phyloP scores from a whole-genome alignment of 148 eudicot species.

The Cornus kousa region DNA sequence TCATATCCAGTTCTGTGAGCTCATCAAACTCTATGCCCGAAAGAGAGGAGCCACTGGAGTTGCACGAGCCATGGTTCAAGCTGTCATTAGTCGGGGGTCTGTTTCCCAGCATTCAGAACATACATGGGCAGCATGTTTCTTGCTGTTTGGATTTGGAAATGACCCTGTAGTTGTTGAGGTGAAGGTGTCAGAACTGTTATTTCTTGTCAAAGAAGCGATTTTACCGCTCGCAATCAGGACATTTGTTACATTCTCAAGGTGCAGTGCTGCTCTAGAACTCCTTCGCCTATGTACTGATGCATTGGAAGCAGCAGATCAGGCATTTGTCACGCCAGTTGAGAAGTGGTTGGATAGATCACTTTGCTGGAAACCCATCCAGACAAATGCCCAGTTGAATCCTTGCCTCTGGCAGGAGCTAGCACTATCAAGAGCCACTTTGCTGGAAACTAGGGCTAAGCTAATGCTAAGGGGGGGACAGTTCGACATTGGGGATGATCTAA shows the following conservation, averaged over 20 bases:
- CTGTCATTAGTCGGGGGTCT: constrained; percentile 57
- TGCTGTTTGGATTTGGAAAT: constrained; percentile 73
- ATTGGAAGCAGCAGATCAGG: constrained; percentile 86
- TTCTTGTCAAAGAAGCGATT: constrained; percentile 69
- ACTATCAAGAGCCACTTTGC: constrained; percentile 69
- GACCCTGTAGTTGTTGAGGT: constrained; percentile 75
- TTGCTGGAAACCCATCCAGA: constrained; percentile 89
- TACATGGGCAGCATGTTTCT: constrained; percentile 89
- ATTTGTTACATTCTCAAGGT: constrained; percentile 76
- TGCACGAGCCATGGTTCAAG: constrained; percentile 74
- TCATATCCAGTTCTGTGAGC: constrained; percentile 57
- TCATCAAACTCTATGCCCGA: constrained; percentile 70
- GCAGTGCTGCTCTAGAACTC: constrained; percentile 80
- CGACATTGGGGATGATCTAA: constrained; percentile 83
- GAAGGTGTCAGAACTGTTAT: constrained; percentile 62
- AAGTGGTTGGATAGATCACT: constrained; percentile 84
- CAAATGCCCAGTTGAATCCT: constrained; percentile 86
- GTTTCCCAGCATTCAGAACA: constrained; percentile 58
- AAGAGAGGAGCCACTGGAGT: constrained; percentile 65
- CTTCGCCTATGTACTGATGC: constrained; percentile 84
- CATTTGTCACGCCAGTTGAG: constrained; percentile 77
- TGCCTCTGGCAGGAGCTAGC: constrained; percentile 91
- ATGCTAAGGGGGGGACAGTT: constrained; percentile 94
- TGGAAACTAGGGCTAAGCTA: constrained; percentile 92
- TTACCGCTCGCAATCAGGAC: constrained; percentile 75